Percentiles rank a stretch among this genome's conserved stretches.
Conservation (phyloP, 2,329 filamentous ascomycete species). For the Lasiodiplodia sp. region DNA sequence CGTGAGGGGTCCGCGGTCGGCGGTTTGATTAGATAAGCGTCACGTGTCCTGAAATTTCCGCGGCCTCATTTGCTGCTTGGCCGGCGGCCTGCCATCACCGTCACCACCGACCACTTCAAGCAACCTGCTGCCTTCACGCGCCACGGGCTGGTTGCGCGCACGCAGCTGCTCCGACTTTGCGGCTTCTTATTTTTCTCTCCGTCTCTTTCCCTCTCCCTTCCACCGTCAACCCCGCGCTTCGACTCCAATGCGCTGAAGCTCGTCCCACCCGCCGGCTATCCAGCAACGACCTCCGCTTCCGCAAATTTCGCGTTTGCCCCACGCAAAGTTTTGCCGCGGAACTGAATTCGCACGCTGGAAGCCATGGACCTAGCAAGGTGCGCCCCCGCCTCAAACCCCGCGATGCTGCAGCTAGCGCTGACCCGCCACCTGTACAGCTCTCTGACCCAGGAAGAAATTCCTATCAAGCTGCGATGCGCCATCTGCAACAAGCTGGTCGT, state of each 20-base stretch:
- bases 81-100: slow-evolving; percentile 16
- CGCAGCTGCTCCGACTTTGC: background rate
- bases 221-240: background rate
- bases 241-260: slow-evolving; percentile 27
- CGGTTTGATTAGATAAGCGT: slow-evolving; percentile 23
- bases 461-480: slow-evolving; percentile 94
- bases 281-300: slow-evolving; percentile 27
- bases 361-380: slow-evolving; percentile 40
- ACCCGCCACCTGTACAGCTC: slow-evolving; percentile 62
- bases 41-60: slow-evolving; percentile 22
- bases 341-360: slow-evolving; percentile 6
- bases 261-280: slow-evolving; percentile 19
- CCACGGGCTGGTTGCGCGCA: slow-evolving; percentile 25
- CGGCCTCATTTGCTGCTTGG: slow-evolving; percentile 26
- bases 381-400: slow-evolving; percentile 31
- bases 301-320: slow-evolving; percentile 27
- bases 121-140: slow-evolving; percentile 14
- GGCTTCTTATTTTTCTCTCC: background rate
- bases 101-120: slow-evolving; percentile 9
- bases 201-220: background rate
- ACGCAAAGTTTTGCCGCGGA: slow-evolving; percentile 6
- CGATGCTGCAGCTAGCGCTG: slow-evolving; percentile 30
- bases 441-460: slow-evolving; percentile 82
- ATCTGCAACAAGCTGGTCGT: slow-evolving; percentile 90
- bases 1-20: slow-evolving; percentile 6